Conservation (phyloP, 2,329 filamentous ascomycete genomes). For the Acrodontium crateriforme region DNA sequence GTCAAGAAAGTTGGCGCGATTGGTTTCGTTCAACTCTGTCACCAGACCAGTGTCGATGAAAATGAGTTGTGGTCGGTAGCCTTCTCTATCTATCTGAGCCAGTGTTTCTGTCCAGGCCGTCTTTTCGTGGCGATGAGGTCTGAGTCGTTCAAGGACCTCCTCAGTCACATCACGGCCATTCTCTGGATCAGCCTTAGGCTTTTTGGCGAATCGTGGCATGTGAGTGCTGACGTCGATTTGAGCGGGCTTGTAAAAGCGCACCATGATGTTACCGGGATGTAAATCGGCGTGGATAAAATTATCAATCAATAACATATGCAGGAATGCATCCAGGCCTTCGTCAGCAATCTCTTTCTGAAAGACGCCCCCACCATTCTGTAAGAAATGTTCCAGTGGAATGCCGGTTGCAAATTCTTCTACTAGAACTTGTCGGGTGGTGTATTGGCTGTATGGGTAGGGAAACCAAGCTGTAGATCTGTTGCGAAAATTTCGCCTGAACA, state of each 20-base stretch:
- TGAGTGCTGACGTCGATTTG: constrained; percentile 45
- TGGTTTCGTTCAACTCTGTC: constrained; percentile 77
- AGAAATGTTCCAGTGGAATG: constrained; percentile 77
- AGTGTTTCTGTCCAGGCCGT: constrained; percentile 59
- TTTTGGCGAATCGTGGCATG: constrained; percentile 7
- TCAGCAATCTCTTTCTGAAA: constrained; percentile 92
- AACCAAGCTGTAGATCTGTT: constrained; percentile 90
- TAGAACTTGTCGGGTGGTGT: constrained; percentile 80
- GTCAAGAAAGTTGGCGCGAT: constrained; percentile 82
- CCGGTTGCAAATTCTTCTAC: constrained; percentile 94
- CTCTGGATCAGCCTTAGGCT: constrained; percentile 22
- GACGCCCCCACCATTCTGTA: constrained; percentile 79
- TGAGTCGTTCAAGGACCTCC: constrained; percentile 65
- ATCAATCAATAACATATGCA: constrained; percentile 92
- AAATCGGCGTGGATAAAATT: constrained; percentile 96
- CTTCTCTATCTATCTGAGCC: constrained; percentile 64
- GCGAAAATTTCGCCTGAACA: constrained; percentile 83
- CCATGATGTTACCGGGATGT: constrained; percentile 98
- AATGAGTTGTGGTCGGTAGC: constrained; percentile 83
- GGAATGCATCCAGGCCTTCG: constrained; percentile 86
- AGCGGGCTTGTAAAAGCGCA: constrained; percentile 83
- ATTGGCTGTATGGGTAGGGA: constrained; percentile 83
- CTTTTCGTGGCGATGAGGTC: constrained; percentile 55
- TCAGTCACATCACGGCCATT: constrained; percentile 68
- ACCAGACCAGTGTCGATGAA: constrained; percentile 96